A percentile compares a stretch with the other conserved stretches of the same genome.
These are phyloP conservation scores for Cercospora canescens DNA, from an alignment of 2,329 filamentous ascomycete genomes.

Conservation along the genomic window DNA sequence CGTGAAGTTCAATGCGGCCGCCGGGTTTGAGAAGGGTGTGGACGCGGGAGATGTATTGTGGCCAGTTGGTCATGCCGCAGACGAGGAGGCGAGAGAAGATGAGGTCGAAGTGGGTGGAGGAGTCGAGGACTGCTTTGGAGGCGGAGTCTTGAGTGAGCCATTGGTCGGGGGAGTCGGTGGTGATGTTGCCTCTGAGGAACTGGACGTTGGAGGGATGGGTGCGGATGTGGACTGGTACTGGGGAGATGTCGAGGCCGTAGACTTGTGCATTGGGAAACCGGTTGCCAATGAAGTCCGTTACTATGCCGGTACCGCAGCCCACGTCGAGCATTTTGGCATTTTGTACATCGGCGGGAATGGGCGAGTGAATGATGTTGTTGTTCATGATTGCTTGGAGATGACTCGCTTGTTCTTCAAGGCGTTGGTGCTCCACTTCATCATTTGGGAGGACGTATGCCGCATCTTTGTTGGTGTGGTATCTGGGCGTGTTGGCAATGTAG, in stretches of 20 bases:
- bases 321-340: slow-evolving; percentile 22
- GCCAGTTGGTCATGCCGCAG: slow-evolving; percentile 25
- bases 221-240: slow-evolving; percentile 24
- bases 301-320: slow-evolving; percentile 32
- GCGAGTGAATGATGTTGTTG: slow-evolving; percentile 24
- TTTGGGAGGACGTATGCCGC: slow-evolving; percentile 19
- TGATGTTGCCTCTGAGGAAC: slow-evolving; percentile 19
- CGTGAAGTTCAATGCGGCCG: slow-evolving; percentile 26
- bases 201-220: slow-evolving; percentile 12
- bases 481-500: slow-evolving; percentile 9
- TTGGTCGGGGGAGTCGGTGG: not conserved
- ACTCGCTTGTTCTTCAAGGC: slow-evolving; percentile 25
- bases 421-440: slow-evolving; percentile 21
- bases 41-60: slow-evolving; percentile 16
- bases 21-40: slow-evolving; percentile 20
- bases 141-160: not conserved
- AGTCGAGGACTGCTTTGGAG: not conserved
- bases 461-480: slow-evolving; percentile 16
- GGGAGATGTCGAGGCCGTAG: slow-evolving; percentile 37
- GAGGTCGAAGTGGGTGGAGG: slow-evolving; percentile 17
- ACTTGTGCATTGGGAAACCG: slow-evolving; percentile 32
- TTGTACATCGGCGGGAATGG: slow-evolving; percentile 7
- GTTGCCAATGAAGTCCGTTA: slow-evolving; percentile 29
- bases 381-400: slow-evolving; percentile 25
- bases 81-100: slow-evolving; percentile 28